Evolutionary conservation across 2,329 filamentous ascomycete genomes (phyloP).

Genomic region (Emergomyces africanus): DNA sequence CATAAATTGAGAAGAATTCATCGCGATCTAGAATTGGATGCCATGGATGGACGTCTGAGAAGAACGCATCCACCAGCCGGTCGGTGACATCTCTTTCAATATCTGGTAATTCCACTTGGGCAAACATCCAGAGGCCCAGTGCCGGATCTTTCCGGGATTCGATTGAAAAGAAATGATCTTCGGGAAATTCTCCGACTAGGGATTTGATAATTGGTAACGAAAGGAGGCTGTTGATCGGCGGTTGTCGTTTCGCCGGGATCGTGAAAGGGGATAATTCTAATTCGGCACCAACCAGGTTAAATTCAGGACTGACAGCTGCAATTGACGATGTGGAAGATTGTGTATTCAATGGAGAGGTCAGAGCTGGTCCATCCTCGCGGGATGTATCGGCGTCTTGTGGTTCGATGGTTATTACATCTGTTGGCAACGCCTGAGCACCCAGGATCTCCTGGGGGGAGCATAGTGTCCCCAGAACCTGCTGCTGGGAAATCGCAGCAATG

Average conservation of each 20-base stretch:
- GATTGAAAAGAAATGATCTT: conserved; percentile 4
- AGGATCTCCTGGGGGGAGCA: background rate
- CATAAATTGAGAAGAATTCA: conserved; percentile 16
- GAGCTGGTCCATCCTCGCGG: background rate
- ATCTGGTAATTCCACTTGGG: background rate
- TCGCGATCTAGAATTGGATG: conserved; percentile 19
- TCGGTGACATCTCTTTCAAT: conserved; percentile 11
- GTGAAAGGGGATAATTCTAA: conserved; percentile 7
- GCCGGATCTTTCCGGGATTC: conserved; percentile 1
- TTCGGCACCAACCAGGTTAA: background rate
- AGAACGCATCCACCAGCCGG: conserved; percentile 16
- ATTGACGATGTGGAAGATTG: background rate
- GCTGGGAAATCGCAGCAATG: conserved; percentile 1
- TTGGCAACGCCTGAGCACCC: background rate
- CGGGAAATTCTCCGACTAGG: conserved; percentile 4
- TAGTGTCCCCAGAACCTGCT: background rate
- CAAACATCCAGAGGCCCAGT: background rate
- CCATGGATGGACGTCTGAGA: conserved; percentile 15
- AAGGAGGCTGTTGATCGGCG: conserved; percentile 4
- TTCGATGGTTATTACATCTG: background rate
- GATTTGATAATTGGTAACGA: conserved; percentile 3
- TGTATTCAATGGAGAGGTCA: conserved; percentile 5
- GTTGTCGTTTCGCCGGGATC: conserved; percentile 5
- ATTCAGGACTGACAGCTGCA: background rate
- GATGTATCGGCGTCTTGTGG: background rate